Conservation (phyloP, 1,139 yeast genomes). For the Scheffersomyces segobiensis region DNA sequence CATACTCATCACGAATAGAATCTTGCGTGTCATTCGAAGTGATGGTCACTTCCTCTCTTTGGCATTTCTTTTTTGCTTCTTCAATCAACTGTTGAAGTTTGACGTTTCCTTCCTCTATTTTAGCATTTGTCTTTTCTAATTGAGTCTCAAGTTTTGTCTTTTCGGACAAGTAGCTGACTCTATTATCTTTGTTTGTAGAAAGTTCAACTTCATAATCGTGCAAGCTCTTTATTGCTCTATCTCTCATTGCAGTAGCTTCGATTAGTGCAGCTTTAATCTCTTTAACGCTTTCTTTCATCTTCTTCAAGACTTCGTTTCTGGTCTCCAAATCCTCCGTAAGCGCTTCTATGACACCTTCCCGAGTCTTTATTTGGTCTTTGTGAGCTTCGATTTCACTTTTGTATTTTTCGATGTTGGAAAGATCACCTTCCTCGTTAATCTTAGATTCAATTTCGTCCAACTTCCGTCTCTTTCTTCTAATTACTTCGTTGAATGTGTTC, state of each 20-base stretch:
- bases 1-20: constrained; percentile 37
- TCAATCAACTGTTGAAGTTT: constrained; percentile 20
- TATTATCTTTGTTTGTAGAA: constrained; percentile 10
- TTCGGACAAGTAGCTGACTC: constrained; percentile 13
- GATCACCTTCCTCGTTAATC: constrained; percentile 37
- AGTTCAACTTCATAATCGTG: constrained; percentile 13
- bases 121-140: constrained; percentile 12
- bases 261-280: not conserved
- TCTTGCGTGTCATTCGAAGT: constrained; percentile 34
- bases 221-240: constrained; percentile 2
- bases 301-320: constrained; percentile 5
- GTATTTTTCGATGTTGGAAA: constrained; percentile 31
- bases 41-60: constrained; percentile 29
- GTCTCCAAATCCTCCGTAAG: constrained; percentile 17
- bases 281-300: not conserved
- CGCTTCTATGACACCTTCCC: constrained; percentile 29
- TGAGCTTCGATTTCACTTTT: constrained; percentile 31
- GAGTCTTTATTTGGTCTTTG: constrained; percentile 24
- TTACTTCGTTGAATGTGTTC: constrained; percentile 19
- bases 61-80: constrained; percentile 35
- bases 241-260: not conserved
- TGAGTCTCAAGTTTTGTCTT: constrained; percentile 10
- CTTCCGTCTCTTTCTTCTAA: constrained; percentile 14
- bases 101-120: constrained; percentile 16
- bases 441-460: constrained; percentile 24